Base-by-base conservation (phyloP, 306 rosid genomes). In the Citrullus colocynthis region DNA sequence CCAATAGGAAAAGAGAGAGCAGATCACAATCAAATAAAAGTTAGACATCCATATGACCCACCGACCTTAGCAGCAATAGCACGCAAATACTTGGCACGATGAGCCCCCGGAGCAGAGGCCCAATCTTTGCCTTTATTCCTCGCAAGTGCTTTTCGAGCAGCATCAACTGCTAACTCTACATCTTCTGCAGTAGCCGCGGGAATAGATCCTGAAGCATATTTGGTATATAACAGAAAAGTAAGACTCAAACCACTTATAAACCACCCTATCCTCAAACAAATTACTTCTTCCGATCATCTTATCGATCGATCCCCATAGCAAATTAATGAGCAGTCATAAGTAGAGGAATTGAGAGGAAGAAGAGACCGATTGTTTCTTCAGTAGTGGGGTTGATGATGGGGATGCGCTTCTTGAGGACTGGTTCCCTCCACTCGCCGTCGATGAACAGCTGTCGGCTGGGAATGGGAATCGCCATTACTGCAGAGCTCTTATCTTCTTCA, bases 101-200 rank as follows among this genome's bases (percentile, higher is more conserved):
- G 85, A 17, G 90, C 81, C 7, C 99, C 99, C 0, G 97, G 36
- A 28, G 99, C 97, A 1, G 85, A 78, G 6, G 96, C 80, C 99
- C 97, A 95, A 57, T 90, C 99, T 0, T 78, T 82, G 34, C 97
- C 98, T 13, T 85, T 88, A 83, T 95, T 90, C 79, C 91, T 88
- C 15, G 88, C 32, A 42, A 95, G 87, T 18, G 99, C 96, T 14
- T 73, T 81, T 73, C 85, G 84, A 2, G 99, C 99, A 12, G 99
- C 97, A 69, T 81, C 88, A 16, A 95, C 99, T 0, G 97, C 99
- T 62, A 85, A 73, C 79, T 90, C 96, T 14, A 91, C 99, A 80
- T 95, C 99, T 77, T 95, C 99, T 12, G 85, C 86, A 59, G 99
- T 95, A 66, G 99, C 99, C 0, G 96, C 96, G 0, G 99, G 97